Conservation (phyloP, 1,139 yeast species). For the Yamadazyma diospyri region DNA sequence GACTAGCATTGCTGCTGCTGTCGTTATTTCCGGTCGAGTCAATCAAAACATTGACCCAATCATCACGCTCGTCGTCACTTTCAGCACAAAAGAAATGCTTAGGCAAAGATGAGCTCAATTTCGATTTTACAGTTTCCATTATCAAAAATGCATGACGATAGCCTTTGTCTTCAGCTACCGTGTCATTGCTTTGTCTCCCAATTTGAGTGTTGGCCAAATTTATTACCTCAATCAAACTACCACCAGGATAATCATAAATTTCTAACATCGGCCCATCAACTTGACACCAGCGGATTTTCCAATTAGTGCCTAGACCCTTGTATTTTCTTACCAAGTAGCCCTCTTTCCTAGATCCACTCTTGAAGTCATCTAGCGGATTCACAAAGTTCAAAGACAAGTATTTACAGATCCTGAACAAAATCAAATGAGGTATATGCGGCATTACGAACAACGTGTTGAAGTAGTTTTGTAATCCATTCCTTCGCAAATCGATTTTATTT, state of each 20-base stretch:
- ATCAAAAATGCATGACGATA: constrained; percentile 76
- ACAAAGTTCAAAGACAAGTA: constrained; percentile 69
- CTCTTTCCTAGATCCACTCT: constrained; percentile 56
- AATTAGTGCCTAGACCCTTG: constrained; percentile 52
- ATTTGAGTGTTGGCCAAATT: constrained; percentile 53
- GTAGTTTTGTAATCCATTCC: constrained; percentile 54
- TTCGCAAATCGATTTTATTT: constrained; percentile 59
- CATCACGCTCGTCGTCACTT: constrained; percentile 72
- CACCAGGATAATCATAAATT: constrained; percentile 60
- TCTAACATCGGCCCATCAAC: constrained; percentile 64
- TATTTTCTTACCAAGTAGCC: constrained; percentile 65
- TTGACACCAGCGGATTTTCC: constrained; percentile 77
- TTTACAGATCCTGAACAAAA: constrained; percentile 53
- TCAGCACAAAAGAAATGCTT: constrained; percentile 82
- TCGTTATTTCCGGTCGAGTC: constrained; percentile 27
- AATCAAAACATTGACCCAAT: constrained; percentile 65
- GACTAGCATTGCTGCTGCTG: not conserved
- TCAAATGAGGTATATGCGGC: constrained; percentile 58
- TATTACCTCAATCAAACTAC: constrained; percentile 55
- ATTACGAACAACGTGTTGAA: constrained; percentile 57
- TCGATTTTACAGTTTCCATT: constrained; percentile 59
- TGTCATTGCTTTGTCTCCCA: constrained; percentile 59
- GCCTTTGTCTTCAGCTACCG: constrained; percentile 66
- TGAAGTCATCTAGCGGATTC: constrained; percentile 58
- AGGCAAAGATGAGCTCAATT: constrained; percentile 48